Evolutionary conservation across 2,329 filamentous ascomycete species (phyloP), one percentile per base, ranked within the genome.

Genomic region (Ramichloridium luteum): DNA sequence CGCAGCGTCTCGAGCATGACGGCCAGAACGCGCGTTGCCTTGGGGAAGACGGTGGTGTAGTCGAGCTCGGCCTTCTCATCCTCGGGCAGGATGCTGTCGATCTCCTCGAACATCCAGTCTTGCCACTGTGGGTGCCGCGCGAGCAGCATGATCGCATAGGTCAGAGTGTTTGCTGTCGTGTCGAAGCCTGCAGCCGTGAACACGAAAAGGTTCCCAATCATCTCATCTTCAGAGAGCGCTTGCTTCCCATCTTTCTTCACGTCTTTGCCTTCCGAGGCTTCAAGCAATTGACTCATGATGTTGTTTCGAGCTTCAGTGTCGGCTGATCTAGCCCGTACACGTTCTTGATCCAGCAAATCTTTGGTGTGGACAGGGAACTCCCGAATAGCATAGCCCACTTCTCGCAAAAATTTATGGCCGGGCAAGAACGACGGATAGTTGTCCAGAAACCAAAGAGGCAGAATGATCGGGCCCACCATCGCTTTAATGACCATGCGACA

Each of bases 1-100:
- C 64, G 58, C 11, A 67, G 41, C 1, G 57, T 60, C 47, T 67
- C 64, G 45, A 65, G 56, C 62, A 72, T 67, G n/a, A 70, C 37
- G 9, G 64, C 62, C 23, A 67, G 44, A 17, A 54, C 55, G 2
- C 68, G 56, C 14, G 54, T 54, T 17, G 64, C 51, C 31, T 49
- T 55, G 2, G 65, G 62, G 40, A 61, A 70, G 1, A 55, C 41
- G 1, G 54, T 46, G 2, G 54, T 48, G 40, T 72, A 72, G 3
- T 60, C 53, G 30, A 55, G 44, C 2, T 44, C 37, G 11, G 28
- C 13, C 22, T 16, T 2, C 48, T 49, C 3, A 37, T 38, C 33
- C 4, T 45, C 30, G 2, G 41, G 39, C 4, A 61, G 16, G 5
- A 67, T 46, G 2, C 42, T 27, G 27, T 59, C 49, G 20, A 70